phyloP scores from a whole-genome alignment of 2,329 filamentous ascomycete genomes.

The Colletotrichum liaoningense region DNA sequence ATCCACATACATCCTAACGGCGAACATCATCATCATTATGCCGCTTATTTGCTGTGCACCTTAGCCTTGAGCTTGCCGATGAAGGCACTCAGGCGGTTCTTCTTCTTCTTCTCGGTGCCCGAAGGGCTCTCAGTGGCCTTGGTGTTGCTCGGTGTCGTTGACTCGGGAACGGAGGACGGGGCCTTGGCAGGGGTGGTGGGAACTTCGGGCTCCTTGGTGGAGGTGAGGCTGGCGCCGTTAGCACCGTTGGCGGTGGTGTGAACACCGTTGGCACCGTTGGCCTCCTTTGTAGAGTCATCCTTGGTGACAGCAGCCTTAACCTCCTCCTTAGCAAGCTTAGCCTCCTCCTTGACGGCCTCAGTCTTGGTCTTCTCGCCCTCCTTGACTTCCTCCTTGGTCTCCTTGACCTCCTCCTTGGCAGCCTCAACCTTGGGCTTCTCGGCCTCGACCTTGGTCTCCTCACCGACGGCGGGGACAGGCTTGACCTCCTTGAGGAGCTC shows the following conservation, averaged over 20 bases:
- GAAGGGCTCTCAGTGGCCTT: constrained; percentile 42
- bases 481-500: constrained; percentile 77
- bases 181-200: constrained; percentile 35
- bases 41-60: constrained; percentile 44
- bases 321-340: constrained; percentile 36
- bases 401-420: constrained; percentile 40
- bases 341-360: constrained; percentile 37
- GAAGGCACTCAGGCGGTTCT: constrained; percentile 72
- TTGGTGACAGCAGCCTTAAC: constrained; percentile 29
- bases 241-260: constrained; percentile 35
- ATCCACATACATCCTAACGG: constrained; percentile 43
- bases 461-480: constrained; percentile 48
- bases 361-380: constrained; percentile 35
- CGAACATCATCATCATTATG: constrained; percentile 20
- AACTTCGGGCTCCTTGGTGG: constrained; percentile 34
- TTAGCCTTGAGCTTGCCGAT: constrained; percentile 68
- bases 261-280: constrained; percentile 28
- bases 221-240: constrained; percentile 38
- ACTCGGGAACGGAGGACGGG: constrained; percentile 30
- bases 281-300: constrained; percentile 21
- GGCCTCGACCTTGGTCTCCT: constrained; percentile 39
- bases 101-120: constrained; percentile 71
- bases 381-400: constrained; percentile 32
- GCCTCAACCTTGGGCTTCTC: constrained; percentile 38
- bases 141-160: constrained; percentile 39